phyloP scores from a whole-genome alignment of 1,139 yeast genomes.

The Schizosaccharomyces versatilis region DNA sequence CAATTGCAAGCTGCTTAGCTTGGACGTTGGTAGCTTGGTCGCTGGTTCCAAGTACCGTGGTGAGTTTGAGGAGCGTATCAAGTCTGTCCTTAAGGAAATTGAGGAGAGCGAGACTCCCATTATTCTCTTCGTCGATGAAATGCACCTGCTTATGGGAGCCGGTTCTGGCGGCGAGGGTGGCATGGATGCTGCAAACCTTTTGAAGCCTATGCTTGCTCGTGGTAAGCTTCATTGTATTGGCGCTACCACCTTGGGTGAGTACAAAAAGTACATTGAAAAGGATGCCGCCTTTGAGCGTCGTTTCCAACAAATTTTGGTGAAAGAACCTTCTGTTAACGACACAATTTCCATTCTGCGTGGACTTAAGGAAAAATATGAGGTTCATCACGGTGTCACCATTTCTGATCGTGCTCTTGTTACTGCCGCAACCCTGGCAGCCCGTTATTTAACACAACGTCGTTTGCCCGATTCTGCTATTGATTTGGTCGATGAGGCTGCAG shows the following conservation, averaged over 20 bases:
- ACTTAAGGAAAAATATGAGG: slow-evolving; percentile 82
- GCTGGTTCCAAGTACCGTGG: slow-evolving; percentile 99
- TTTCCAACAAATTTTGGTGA: slow-evolving; percentile 89
- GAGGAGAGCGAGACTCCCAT: slow-evolving; percentile 73
- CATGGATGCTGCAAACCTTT: slow-evolving; percentile 80
- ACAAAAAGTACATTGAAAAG: slow-evolving; percentile 75
- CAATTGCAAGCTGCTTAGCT: slow-evolving; percentile 56
- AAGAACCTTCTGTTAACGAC: slow-evolving; percentile 79
- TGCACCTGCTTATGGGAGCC: slow-evolving; percentile 98
- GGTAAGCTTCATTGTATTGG: slow-evolving; percentile 94
- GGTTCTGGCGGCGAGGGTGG: slow-evolving; percentile 35
- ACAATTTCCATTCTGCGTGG: slow-evolving; percentile 94
- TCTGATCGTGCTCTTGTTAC: slow-evolving; percentile 84
- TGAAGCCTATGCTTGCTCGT: slow-evolving; percentile 92
- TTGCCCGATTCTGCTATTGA: slow-evolving; percentile 96
- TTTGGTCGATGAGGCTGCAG: slow-evolving; percentile 88
- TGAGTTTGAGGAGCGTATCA: slow-evolving; percentile 91
- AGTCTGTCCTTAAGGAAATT: slow-evolving; percentile 84
- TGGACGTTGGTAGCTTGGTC: slow-evolving; percentile 84
- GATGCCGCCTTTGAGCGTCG: slow-evolving; percentile 98
- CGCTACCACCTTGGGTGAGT: slow-evolving; percentile 89
- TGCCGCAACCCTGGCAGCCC: slow-evolving; percentile 85
- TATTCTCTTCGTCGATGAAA: slow-evolving; percentile 80
- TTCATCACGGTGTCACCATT: slow-evolving; percentile 94
- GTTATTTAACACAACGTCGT: slow-evolving; percentile 85